These are phyloP conservation scores for Rhizopus sp. DNA, from an alignment of 371 early-diverging fungal genomes.

Conservation along the genomic window DNA sequence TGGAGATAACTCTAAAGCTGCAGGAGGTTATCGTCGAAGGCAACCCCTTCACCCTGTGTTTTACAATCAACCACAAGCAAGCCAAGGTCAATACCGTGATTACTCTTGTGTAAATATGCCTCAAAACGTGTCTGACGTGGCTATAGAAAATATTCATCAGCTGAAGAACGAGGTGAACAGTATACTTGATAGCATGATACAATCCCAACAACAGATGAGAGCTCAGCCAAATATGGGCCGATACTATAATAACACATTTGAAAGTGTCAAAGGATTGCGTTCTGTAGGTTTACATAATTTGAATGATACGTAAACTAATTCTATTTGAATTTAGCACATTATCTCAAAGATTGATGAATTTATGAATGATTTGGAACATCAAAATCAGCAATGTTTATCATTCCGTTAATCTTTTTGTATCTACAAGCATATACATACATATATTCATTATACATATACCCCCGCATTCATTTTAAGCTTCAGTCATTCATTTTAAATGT, in stretches of 20 bases:
- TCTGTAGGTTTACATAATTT: conserved; percentile 15
- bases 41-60: conserved; percentile 7
- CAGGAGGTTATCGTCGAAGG: background rate
- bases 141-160: conserved; percentile 5
- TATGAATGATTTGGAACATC: conserved; percentile 7
- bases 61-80: conserved; percentile 8
- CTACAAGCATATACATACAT: background rate
- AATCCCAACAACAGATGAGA: conserved; percentile 14
- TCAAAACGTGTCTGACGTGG: conserved; percentile 6
- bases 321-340: conserved; percentile 8
- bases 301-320: background rate
- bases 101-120: conserved; percentile 1
- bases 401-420: background rate
- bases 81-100: conserved; percentile 1
- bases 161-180: conserved; percentile 19
- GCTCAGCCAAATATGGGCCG: conserved; percentile 3
- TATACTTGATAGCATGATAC: conserved; percentile 19
- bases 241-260: conserved; percentile 9
- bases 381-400: conserved; percentile 7
- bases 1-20: background rate
- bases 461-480: no score
- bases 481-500: no score
- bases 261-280: conserved; percentile 12
- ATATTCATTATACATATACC: no score
- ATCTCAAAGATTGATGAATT: conserved; percentile 15